These are phyloP conservation scores for Auriculariales sp. DNA, from an alignment of 768 basidiomycete genomes.

Conservation along the genomic window DNA sequence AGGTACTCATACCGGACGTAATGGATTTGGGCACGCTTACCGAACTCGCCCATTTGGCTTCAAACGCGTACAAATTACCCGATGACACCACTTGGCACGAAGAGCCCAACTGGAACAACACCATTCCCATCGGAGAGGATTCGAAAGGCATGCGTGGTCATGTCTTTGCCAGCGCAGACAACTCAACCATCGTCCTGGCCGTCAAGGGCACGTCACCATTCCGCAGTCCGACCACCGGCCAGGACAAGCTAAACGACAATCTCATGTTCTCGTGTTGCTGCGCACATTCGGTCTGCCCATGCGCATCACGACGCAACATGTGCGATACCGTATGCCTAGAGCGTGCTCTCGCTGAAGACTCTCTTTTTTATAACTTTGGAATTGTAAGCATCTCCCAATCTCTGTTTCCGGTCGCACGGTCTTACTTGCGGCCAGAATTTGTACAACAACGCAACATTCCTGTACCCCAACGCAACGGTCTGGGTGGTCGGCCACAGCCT, in stretches of 20 bases:
- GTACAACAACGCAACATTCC: conserved; percentile 30
- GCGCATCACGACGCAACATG: conserved; percentile 52
- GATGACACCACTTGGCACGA: conserved; percentile 70
- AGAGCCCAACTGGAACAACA: conserved; percentile 56
- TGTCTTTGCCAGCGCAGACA: conserved; percentile 66
- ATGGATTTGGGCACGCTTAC: conserved; percentile 64
- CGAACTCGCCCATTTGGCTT: conserved; percentile 75
- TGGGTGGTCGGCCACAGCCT: conserved; percentile 23
- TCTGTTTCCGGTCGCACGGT: neutral
- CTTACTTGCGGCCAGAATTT: conserved; percentile 15
- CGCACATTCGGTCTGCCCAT: conserved; percentile 83
- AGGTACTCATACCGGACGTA: conserved; percentile 62
- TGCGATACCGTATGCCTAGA: conserved; percentile 77
- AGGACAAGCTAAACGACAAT: conserved; percentile 91
- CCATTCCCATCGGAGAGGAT: conserved; percentile 23
- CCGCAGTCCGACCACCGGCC: conserved; percentile 71
- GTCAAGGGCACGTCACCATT: conserved; percentile 75
- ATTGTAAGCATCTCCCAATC: conserved; percentile 36
- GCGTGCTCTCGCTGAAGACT: conserved; percentile 72
- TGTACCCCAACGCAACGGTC: conserved; percentile 31
- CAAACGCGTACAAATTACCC: conserved; percentile 75
- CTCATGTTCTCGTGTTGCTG: conserved; percentile 83
- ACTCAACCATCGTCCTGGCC: conserved; percentile 70
- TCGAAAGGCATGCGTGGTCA: conserved; percentile 61
- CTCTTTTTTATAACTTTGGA: conserved; percentile 83